These are phyloP conservation scores for Euptelea pleiosperma DNA, from an alignment of 164 flowering plant genomes.

Conservation along the genomic window DNA sequence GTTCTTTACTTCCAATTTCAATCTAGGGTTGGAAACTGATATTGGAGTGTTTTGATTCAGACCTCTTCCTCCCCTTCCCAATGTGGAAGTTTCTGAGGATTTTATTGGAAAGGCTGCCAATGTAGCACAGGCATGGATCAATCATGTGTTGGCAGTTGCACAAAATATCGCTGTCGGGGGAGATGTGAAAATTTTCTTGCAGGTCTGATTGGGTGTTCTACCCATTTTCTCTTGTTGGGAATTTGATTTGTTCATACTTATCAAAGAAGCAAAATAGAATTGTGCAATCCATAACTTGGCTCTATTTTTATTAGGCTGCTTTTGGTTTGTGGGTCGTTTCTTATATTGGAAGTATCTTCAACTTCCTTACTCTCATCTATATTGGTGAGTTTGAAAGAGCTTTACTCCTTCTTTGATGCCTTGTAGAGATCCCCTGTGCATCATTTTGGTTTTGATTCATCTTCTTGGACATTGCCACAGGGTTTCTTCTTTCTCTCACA, in stretches of 20 bases:
- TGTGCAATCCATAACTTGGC: background rate
- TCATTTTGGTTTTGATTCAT: background rate
- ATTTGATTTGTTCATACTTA: background rate
- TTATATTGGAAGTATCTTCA: constrained; percentile 66
- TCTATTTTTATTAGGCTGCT: constrained; percentile 42
- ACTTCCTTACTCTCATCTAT: constrained; percentile 69
- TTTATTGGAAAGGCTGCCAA: constrained; percentile 41
- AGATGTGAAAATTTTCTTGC: constrained; percentile 44
- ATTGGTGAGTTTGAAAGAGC: constrained; percentile 49
- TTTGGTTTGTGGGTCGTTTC: constrained; percentile 55
- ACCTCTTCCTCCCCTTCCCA: constrained; percentile 86
- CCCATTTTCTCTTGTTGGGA: background rate
- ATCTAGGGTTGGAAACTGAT: background rate
- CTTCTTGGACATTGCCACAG: constrained; percentile 32
- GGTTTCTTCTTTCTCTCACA: constrained; percentile 59
- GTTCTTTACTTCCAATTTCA: background rate
- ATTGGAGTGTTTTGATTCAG: constrained; percentile 32
- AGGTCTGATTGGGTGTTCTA: constrained; percentile 42
- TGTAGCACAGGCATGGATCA: constrained; percentile 40
- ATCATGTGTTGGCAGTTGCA: constrained; percentile 51
- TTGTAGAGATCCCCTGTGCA: background rate
- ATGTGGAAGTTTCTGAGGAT: constrained; percentile 71
- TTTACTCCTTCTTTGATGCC: background rate
- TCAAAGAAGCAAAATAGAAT: background rate
- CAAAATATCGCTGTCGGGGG: constrained; percentile 60